Evolutionary conservation across 495 filamentous ascomycete genomes (phyloP), one percentile per base, ranked within the genome.

Genomic region (Penicillium daleae): DNA sequence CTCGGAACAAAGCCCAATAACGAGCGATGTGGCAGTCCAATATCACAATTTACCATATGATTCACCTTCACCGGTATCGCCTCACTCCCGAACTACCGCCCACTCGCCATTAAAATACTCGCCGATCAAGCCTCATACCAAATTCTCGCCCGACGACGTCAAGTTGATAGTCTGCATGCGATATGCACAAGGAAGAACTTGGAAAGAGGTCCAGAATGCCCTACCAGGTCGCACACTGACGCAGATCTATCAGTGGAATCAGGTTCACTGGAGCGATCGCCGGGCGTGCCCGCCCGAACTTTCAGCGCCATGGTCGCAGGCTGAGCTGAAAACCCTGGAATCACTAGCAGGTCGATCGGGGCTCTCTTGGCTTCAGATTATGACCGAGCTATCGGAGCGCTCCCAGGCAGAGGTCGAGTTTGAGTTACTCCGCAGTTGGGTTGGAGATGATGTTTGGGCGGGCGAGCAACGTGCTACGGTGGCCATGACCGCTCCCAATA

Each of bases 1-100:
- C 56, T 44, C 49, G 78, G 82, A 31, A 82, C 85, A 55, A 73
- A 73, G 19, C 82, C 83, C 60, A 76, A 75, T 13, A 85, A 83
- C 8, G 85, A 86, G 15, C 79, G 70, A 60, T 88, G 59, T 62
- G 58, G 50, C 57, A 59, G 37, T 58, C 21, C 32, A 54, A n/a
- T 35, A 44, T 40, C 19, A 49, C 29, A 24, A 51, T 53, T 42
- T 31, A 54, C 57, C 56, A 56, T 4, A 27, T 33, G 49, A 61
- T 66, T 60, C 39, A 42, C 17, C 56, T 65, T 35, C 61, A 56
- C 19, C 29, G n/a, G 29, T 37, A 54, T 35, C 37, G 52, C 27
- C 65, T 55, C 37, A 49, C 32, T 24, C 22, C 29, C 24, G 32
- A 40, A 19, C 33, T 24, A 13, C 10, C 17, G 49, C 55, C 10